Evolutionary conservation across 2,329 filamentous ascomycete species (phyloP).

Genomic region (Dichotomopilus funicola): DNA sequence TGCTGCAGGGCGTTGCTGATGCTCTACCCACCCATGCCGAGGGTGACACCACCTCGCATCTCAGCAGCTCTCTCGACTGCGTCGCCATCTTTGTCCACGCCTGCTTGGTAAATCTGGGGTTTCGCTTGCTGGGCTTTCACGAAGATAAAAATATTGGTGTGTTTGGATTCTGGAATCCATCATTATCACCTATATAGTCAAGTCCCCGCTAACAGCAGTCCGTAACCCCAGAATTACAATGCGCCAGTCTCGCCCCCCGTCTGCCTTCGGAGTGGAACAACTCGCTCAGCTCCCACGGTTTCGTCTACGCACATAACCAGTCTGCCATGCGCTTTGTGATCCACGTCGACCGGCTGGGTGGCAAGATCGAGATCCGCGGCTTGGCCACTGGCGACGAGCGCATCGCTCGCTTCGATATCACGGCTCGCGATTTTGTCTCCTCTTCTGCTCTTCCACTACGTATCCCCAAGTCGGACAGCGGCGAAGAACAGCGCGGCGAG

Average conservation of each 20-base stretch:
- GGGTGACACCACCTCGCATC: slow-evolving; percentile 50
- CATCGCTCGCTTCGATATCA: slow-evolving; percentile 70
- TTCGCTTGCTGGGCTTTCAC: slow-evolving; percentile 73
- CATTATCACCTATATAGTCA: not conserved
- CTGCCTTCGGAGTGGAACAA: slow-evolving; percentile 78
- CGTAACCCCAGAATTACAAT: slow-evolving; percentile 44
- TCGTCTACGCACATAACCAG: slow-evolving; percentile 80
- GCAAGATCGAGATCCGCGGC: slow-evolving; percentile 76
- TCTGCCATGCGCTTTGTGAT: slow-evolving; percentile 79
- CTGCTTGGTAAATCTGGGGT: slow-evolving; percentile 72
- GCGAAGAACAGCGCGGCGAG: slow-evolving; percentile 43
- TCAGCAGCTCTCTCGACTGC: slow-evolving; percentile 71
- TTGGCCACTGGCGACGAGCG: slow-evolving; percentile 74
- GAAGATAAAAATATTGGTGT: slow-evolving; percentile 71
- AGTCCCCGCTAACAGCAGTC: not conserved
- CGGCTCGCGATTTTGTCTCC: slow-evolving; percentile 68
- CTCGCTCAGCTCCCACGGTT: slow-evolving; percentile 63
- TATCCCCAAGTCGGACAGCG: slow-evolving; percentile 39
- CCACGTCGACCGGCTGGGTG: slow-evolving; percentile 74
- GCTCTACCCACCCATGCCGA: slow-evolving; percentile 49
- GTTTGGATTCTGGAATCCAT: slow-evolving; percentile 12
- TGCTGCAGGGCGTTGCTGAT: slow-evolving; percentile 53
- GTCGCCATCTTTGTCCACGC: slow-evolving; percentile 79
- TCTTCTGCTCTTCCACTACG: slow-evolving; percentile 49
- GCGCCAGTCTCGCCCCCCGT: slow-evolving; percentile 50